A percentile compares a stretch with the other conserved stretches of the same genome.
phyloP scores from a whole-genome alignment of 1,284 basidiomycete species.

The Sporisorium exsertum region DNA sequence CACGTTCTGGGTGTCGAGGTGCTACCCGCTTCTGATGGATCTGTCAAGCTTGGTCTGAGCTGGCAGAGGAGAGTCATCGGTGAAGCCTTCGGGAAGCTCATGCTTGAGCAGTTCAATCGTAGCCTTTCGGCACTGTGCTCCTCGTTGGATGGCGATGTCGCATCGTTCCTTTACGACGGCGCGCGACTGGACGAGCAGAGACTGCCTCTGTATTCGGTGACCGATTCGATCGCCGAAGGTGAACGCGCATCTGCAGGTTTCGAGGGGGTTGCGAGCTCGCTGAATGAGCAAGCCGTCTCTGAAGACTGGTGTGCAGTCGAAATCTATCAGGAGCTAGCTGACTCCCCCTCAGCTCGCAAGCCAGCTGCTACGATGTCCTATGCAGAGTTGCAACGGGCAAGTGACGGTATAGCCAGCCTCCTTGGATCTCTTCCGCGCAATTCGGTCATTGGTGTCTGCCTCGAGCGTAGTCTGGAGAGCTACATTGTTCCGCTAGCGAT shows the following conservation, averaged over 20 bases:
- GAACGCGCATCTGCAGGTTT: neutral
- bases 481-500: constrained; percentile 59
- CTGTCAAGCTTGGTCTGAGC: constrained; percentile 50
- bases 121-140: constrained; percentile 39
- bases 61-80: constrained; percentile 43
- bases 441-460: constrained; percentile 57
- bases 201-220: constrained; percentile 17
- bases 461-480: constrained; percentile 55
- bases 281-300: constrained; percentile 19
- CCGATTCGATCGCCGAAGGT: neutral
- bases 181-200: neutral
- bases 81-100: constrained; percentile 32
- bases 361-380: constrained; percentile 37
- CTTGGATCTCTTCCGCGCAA: constrained; percentile 20
- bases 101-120: constrained; percentile 55
- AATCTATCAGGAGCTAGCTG: constrained; percentile 35
- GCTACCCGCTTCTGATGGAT: constrained; percentile 37
- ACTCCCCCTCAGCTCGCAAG: constrained; percentile 3
- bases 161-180: constrained; percentile 10
- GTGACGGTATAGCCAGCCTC: constrained; percentile 34
- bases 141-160: constrained; percentile 10
- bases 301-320: constrained; percentile 39
- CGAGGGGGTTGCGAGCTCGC: constrained; percentile 16
- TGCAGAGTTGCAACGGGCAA: constrained; percentile 40
- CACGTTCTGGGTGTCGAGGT: constrained; percentile 64